A percentile compares a stretch with the other conserved stretches of the same genome.
Conservation (phyloP, 2,329 filamentous ascomycete species). For the Trichoderma sp. region DNA sequence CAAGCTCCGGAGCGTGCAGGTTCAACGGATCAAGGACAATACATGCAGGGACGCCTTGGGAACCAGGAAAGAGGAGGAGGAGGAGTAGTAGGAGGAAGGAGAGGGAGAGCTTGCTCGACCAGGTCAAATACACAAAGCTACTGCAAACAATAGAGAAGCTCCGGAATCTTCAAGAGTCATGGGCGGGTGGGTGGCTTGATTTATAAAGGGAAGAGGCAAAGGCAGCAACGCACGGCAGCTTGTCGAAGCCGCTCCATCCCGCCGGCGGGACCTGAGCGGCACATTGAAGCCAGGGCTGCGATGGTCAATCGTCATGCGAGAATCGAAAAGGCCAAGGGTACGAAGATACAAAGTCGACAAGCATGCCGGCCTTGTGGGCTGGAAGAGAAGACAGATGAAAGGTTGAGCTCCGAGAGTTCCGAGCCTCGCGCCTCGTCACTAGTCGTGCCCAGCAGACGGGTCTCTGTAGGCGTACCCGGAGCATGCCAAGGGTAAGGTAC, state of each 20-base stretch:
- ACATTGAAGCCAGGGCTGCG: conserved; percentile 10
- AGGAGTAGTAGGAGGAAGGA: not conserved
- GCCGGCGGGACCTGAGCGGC: conserved; percentile 23
- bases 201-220: conserved; percentile 10
- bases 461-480: conserved; percentile 20
- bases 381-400: not conserved
- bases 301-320: conserved; percentile 21
- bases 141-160: conserved; percentile 3
- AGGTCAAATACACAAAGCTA: not conserved
- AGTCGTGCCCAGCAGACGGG: conserved; percentile 7
- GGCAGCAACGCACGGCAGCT: conserved; percentile 11
- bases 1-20: not conserved
- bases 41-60: conserved; percentile 8
- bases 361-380: not conserved
- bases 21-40: conserved; percentile 4
- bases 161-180: conserved; percentile 5
- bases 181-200: conserved; percentile 22
- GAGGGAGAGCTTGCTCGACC: not conserved
- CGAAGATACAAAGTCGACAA: not conserved
- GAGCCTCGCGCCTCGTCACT: conserved; percentile 18
- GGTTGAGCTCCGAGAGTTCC: conserved; percentile 24
- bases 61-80: not conserved
- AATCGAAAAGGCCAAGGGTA: not conserved
- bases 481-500: conserved; percentile 9
- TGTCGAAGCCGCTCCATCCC: conserved; percentile 22